phyloP scores from a whole-genome alignment of 805 yeast species.

The Pichia exigua region DNA sequence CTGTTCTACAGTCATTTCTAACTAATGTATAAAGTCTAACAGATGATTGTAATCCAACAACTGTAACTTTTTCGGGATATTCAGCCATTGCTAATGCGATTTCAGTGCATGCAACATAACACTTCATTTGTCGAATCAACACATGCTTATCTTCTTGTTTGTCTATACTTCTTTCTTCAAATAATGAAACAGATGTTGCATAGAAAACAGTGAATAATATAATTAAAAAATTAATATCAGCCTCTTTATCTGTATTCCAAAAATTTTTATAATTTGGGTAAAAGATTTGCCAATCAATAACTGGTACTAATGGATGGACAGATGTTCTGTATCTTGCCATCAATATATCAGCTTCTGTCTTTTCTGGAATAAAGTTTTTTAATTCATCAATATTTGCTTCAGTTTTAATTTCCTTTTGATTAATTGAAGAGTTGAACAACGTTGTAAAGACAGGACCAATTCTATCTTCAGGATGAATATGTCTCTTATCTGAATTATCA shows the following conservation, averaged over 20 bases:
- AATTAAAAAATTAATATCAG: constrained; percentile 39
- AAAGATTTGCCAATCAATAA: constrained; percentile 40
- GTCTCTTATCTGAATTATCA: constrained; percentile 1
- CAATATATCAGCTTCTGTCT: constrained; percentile 38
- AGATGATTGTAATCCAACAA: constrained; percentile 30
- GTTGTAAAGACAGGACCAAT: constrained; percentile 21
- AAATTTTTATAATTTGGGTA: constrained; percentile 38
- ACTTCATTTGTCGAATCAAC: constrained; percentile 38
- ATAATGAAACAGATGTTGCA: constrained; percentile 53
- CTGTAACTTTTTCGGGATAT: constrained; percentile 39
- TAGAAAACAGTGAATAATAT: constrained; percentile 46
- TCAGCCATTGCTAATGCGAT: constrained; percentile 41
- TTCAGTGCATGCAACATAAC: constrained; percentile 41
- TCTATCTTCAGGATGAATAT: constrained; percentile 11
- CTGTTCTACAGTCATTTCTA: constrained; percentile 48
- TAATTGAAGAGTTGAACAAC: constrained; percentile 19
- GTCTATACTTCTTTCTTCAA: constrained; percentile 46
- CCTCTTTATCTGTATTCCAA: constrained; percentile 33
- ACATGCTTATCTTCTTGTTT: constrained; percentile 17
- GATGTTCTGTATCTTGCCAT: constrained; percentile 42
- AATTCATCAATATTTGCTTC: constrained; percentile 25
- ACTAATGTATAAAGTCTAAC: constrained; percentile 42
- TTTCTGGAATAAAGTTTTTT: constrained; percentile 38
- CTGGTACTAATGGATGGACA: constrained; percentile 49
- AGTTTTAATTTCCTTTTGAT: constrained; percentile 6